Evolutionary conservation across 371 early-diverging fungal genomes (phyloP), one percentile per base, ranked within the genome.

Genomic region (Haplosporangium sp.): DNA sequence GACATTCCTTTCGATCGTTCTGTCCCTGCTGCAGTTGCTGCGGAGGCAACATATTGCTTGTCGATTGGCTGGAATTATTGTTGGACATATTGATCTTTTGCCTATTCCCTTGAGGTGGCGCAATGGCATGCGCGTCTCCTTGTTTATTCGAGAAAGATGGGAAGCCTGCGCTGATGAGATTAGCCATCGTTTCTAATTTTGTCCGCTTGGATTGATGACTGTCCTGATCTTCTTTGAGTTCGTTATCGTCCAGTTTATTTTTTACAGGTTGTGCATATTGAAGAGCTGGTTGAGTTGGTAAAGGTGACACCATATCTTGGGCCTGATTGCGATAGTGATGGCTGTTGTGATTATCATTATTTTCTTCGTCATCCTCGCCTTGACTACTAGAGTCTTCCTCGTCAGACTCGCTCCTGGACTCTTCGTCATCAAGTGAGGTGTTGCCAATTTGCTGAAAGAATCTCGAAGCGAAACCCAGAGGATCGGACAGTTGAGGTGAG

Each of bases 371-470:
- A 10, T 56, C 59, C 53, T 61, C 64, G 27, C 65, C 61, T 8
- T 45, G 38, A 48, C 48, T 60, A 19, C 39, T 67, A 55, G 27
- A 27, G 27, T 64, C 72, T 8, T 60, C 60, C 45, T 69, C 58
- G 2, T 67, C 72, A 13, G 67, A 60, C 45, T 72, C 76, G 40
- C 68, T 64, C 40, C 60, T 58, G n/a, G 76, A 70, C 3, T 66
- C 67, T 15, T 64, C 70, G 27, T 69, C 70, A 45, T 77, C 72
- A 34, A 69, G 50, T 7, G 69, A 63, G 1, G 66, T 35, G 45
- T 63, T 70, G 34, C 78, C 78, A 65, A 78, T 78, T 61, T 78
- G 73, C 42, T 78, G 74, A 45, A 78, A 78, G 71, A 78, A 73
- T 45, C 69, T 69, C 3, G 78, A 78, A 35, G 78, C 78, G 55